These are phyloP conservation scores for Fomes fomentarius DNA, from an alignment of 1,284 basidiomycete genomes.

Conservation along the genomic window DNA sequence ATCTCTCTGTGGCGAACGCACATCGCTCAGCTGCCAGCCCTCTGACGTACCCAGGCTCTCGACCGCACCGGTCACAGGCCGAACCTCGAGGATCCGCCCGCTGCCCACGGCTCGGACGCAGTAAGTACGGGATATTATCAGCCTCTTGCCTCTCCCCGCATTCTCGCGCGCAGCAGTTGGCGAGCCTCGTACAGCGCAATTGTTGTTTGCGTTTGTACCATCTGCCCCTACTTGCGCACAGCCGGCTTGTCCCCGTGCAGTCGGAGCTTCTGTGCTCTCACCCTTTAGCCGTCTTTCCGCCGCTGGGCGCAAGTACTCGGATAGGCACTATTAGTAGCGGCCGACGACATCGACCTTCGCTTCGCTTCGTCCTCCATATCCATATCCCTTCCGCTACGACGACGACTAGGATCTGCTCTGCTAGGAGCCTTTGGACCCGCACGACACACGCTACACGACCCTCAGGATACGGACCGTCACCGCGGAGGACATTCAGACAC, in stretches of 20 bases:
- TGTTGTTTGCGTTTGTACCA: neutral
- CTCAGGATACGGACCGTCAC: too few relatives aligned
- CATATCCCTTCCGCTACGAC: too few relatives aligned
- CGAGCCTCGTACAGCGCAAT: too few relatives aligned
- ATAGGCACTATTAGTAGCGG: neutral
- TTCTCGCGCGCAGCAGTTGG: neutral
- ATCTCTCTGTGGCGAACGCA: neutral
- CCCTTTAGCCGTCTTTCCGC: slow-evolving; percentile 1
- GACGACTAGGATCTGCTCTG: too few relatives aligned
- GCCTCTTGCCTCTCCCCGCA: neutral
- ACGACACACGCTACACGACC: too few relatives aligned
- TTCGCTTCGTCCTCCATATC: too few relatives aligned
- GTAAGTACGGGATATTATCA: slow-evolving; percentile 3
- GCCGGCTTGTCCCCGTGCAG: neutral
- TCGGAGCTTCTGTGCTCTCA: slow-evolving; percentile 5
- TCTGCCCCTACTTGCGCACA: neutral
- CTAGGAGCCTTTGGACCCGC: too few relatives aligned
- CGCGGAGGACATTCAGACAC: too few relatives aligned
- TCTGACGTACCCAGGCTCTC: neutral
- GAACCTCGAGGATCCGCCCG: slow-evolving; percentile 24
- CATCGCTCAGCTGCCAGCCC: neutral
- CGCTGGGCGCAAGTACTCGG: neutral
- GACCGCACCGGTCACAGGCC: slow-evolving; percentile 15
- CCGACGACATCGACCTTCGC: too few relatives aligned
- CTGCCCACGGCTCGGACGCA: slow-evolving; percentile 14